Conservation (phyloP, 2,329 filamentous ascomycete genomes). For the Helminthosporium solani region DNA sequence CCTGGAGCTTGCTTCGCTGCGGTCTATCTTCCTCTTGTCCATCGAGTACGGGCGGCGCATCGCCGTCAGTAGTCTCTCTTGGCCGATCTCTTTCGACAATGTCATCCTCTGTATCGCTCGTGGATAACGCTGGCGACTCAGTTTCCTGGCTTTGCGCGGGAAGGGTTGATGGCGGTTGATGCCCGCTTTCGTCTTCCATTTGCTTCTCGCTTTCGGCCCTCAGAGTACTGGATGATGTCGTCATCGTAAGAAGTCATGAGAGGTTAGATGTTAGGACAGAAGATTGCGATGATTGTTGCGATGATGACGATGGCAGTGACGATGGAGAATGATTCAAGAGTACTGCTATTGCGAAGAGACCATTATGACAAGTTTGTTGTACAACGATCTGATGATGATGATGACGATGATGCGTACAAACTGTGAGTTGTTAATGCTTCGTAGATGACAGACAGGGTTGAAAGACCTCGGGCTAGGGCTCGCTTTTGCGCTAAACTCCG, state of each 20-base stretch:
- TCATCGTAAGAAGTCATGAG: constrained; percentile 1
- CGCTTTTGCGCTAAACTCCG: too few species aligned
- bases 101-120: constrained; percentile 13
- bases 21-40: constrained; percentile 27
- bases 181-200: neutral
- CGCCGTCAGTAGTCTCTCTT: neutral
- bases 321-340: too few species aligned
- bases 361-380: too few species aligned
- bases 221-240: neutral
- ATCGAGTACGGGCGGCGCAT: constrained; percentile 13
- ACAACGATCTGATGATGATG: neutral
- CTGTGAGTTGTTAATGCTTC: too few species aligned
- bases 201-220: neutral
- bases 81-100: constrained; percentile 12
- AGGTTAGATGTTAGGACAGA: neutral
- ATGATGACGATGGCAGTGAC: too few species aligned
- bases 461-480: too few species aligned
- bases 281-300: neutral
- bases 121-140: constrained; percentile 13
- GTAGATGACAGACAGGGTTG: too few species aligned
- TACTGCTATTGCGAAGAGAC: too few species aligned
- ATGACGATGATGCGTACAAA: neutral
- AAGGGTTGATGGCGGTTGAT: neutral
- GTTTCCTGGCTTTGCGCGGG: constrained; percentile 13
- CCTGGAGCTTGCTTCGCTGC: constrained; percentile 43